phyloP scores from a whole-genome alignment of 2,329 filamentous ascomycete genomes.

The Cladobotryum protrusum region DNA sequence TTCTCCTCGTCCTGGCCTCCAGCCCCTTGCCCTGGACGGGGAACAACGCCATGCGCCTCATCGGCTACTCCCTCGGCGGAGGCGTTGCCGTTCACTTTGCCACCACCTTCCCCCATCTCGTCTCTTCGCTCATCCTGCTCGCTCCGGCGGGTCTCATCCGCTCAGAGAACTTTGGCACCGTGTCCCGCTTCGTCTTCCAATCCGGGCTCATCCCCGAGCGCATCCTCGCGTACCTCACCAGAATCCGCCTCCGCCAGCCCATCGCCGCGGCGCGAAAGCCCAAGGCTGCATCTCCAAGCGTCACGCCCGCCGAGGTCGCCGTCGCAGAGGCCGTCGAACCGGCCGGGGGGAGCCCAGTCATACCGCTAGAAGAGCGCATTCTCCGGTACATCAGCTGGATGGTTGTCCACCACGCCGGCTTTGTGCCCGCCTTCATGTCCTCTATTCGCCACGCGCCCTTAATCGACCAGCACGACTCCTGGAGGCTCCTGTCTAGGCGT shows the following conservation, averaged over 20 bases:
- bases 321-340: constrained; percentile 33
- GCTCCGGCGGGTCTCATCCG: constrained; percentile 72
- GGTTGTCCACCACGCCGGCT: constrained; percentile 48
- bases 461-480: constrained; percentile 45
- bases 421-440: constrained; percentile 55
- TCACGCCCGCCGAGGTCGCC: constrained; percentile 32
- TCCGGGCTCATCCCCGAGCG: constrained; percentile 48
- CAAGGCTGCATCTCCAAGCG: constrained; percentile 12
- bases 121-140: constrained; percentile 66
- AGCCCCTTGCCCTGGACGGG: constrained; percentile 65
- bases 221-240: constrained; percentile 43
- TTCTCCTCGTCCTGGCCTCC: constrained; percentile 63
- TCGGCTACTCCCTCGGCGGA: constrained; percentile 80
- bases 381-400: constrained; percentile 53
- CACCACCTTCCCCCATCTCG: constrained; percentile 62
- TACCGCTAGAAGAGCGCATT: constrained; percentile 42
- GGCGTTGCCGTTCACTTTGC: constrained; percentile 72
- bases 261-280: constrained; percentile 36
- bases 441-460: constrained; percentile 50
- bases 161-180: constrained; percentile 43
- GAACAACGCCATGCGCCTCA: constrained; percentile 51
- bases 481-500: constrained; percentile 39
- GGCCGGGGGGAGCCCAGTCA: constrained; percentile 15
- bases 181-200: constrained; percentile 47
- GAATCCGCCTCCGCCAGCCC: constrained; percentile 42